A percentile compares a stretch with the other conserved stretches of the same genome.
These are phyloP conservation scores for Eimeria maxima DNA, from an alignment of 169 alveolate species.

Conservation along the genomic window DNA sequence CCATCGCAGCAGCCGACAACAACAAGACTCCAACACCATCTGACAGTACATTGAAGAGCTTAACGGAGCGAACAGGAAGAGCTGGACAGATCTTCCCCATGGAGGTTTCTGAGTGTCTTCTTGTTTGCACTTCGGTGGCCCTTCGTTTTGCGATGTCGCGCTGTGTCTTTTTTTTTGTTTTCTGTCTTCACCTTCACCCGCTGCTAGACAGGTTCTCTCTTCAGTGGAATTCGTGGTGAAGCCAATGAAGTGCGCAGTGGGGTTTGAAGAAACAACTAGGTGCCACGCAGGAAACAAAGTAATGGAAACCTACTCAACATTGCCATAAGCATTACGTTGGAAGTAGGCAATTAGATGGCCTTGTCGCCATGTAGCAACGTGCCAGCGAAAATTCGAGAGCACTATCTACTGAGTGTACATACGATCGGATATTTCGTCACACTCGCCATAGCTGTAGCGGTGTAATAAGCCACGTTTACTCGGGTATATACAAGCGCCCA, in stretches of 20 bases:
- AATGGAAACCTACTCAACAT: not conserved
- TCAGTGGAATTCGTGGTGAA: not conserved
- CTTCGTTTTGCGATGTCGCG: not conserved
- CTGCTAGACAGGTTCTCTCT: not conserved
- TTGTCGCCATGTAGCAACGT: not conserved
- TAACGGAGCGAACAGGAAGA: too few relatives aligned
- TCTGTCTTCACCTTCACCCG: not conserved
- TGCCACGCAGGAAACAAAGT: not conserved
- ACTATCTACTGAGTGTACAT: not conserved
- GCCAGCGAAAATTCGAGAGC: not conserved
- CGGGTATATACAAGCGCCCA: not conserved
- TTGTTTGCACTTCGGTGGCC: too few relatives aligned
- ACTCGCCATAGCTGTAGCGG: not conserved
- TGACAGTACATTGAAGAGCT: too few relatives aligned
- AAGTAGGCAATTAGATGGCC: not conserved
- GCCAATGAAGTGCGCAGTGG: not conserved
- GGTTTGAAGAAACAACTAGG: not conserved
- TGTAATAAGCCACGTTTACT: not conserved
- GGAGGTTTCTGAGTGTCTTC: too few relatives aligned
- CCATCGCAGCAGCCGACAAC: too few relatives aligned
- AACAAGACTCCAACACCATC: too few relatives aligned
- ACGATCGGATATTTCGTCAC: not conserved
- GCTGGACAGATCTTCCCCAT: too few relatives aligned
- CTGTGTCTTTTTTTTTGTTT: not conserved
- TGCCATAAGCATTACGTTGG: not conserved